These are phyloP conservation scores for Acanthamoeba castellanii DNA, from an alignment of 208 protist genomes.

Conservation along the genomic window DNA sequence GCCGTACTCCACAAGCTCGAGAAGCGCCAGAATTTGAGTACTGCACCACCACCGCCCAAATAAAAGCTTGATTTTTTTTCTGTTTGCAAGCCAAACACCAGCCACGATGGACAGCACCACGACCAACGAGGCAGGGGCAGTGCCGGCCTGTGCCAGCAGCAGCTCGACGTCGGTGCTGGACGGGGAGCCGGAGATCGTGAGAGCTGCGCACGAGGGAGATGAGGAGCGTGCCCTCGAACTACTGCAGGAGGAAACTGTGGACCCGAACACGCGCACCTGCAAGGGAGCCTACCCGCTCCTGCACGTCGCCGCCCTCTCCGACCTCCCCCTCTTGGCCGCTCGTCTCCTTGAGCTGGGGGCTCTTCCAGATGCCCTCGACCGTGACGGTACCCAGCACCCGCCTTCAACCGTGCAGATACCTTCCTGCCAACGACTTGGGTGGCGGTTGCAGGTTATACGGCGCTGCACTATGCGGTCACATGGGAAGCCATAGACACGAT, in stretches of 20 bases:
- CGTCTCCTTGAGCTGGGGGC: neutral
- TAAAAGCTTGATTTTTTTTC: neutral
- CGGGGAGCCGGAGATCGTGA: slow-evolving; percentile 47
- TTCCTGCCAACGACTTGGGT: neutral
- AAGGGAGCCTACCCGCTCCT: slow-evolving; percentile 1
- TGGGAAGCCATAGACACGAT: slow-evolving; percentile 48
- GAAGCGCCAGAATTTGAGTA: no score
- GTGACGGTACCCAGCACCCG: neutral
- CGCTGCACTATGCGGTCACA: slow-evolving; percentile 7
- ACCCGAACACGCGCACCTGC: neutral
- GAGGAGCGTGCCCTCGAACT: slow-evolving; percentile 16
- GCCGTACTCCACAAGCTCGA: no score
- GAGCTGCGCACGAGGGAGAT: slow-evolving; percentile 2
- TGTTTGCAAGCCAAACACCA: no score
- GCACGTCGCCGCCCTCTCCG: slow-evolving; percentile 28
- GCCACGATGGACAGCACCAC: no score
- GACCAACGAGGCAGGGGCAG: no score
- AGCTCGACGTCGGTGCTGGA: neutral
- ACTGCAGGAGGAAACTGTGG: neutral
- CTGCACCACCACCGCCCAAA: neutral
- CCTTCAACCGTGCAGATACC: neutral
- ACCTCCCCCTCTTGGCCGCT: neutral
- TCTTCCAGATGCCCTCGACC: neutral
- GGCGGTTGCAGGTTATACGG: neutral
- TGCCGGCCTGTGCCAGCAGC: no score